Base-by-base conservation (phyloP, 352 stramenopile genomes). In the Saprolegnia diclina region DNA sequence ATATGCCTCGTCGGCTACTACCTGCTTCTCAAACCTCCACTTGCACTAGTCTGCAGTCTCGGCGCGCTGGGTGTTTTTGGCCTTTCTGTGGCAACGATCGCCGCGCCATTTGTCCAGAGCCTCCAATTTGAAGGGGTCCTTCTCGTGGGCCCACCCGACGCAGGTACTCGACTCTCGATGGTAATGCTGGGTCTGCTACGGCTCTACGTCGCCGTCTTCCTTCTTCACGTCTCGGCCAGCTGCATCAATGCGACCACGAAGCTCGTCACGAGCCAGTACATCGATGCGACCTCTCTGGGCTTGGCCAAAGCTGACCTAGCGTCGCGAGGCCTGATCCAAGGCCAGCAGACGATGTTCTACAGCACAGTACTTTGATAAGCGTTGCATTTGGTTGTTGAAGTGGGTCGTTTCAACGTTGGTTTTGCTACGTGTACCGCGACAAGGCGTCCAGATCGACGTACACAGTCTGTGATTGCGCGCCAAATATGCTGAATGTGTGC, bases 161-260 rank as follows among this genome's bases (percentile, higher is more conserved):
- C 21, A 14, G 26, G 61, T 46, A 45, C 50, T 26, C 9, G n/a
- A 22, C 35, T 48, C 24, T 3, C 42, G 18, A 42, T 66, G 57
- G 7, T 66, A 35, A 14, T 55, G 18, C 13, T 66, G 40, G 63
- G 63, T 10, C 11, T 69, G 13, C 21, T 62, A 10, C 7, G 19
- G 5, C 45, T 61, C 21, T 69, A 69, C 38, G 1, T 59, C 21
- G 46, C 63, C 63, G 62, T 62, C 42, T 69, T 63, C 26, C 37
- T 69, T 2, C n/a, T 69, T 16, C 63, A 69, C 44, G 29, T 62
- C 10, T 44, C 16, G 44, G 50, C 18, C 22, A 29, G 53, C 16
- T 35, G 62, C 26, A 13, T 69, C 22, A 44, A 62, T 11, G 53
- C 50, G 11, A 63, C 44, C 45, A 63, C 63, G 24, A 61, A 53